A percentile compares a stretch with the other conserved stretches of the same genome.
These are phyloP conservation scores for Metschnikowia cubensis DNA, from an alignment of 805 yeast genomes.

Conservation along the genomic window DNA sequence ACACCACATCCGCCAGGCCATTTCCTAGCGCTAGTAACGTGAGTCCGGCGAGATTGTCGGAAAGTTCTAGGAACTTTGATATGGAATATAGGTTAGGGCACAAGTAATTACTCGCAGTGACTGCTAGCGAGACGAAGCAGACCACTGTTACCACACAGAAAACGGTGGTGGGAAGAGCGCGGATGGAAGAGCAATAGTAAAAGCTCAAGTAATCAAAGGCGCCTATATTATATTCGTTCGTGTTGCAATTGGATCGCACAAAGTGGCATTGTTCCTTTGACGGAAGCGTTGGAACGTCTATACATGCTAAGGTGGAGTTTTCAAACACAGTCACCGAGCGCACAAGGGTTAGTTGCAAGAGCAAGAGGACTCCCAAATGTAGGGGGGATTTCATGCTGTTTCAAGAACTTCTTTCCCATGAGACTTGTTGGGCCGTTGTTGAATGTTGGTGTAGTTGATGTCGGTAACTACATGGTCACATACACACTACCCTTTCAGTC, in stretches of 20 bases:
- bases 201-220: conserved; percentile 32
- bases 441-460: background rate
- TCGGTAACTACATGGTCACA: background rate
- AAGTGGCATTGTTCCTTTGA: conserved; percentile 33
- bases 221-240: conserved; percentile 29
- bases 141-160: conserved; percentile 27
- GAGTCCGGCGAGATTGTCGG: conserved; percentile 79
- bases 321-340: conserved; percentile 1
- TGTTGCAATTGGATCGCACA: conserved; percentile 30
- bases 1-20: conserved; percentile 85
- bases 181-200: conserved; percentile 27
- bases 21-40: conserved; percentile 89
- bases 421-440: background rate
- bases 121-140: conserved; percentile 62
- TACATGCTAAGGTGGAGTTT: conserved; percentile 10
- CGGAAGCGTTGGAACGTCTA: conserved; percentile 10
- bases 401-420: background rate
- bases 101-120: conserved; percentile 76
- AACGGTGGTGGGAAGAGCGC: conserved; percentile 15
- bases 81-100: conserved; percentile 74
- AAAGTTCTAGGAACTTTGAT: conserved; percentile 56
- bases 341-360: background rate
- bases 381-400: background rate
- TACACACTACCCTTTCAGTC: background rate
- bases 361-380: background rate